Base-by-base conservation (phyloP, 768 basidiomycete species). In the Heimioporus sp. region DNA sequence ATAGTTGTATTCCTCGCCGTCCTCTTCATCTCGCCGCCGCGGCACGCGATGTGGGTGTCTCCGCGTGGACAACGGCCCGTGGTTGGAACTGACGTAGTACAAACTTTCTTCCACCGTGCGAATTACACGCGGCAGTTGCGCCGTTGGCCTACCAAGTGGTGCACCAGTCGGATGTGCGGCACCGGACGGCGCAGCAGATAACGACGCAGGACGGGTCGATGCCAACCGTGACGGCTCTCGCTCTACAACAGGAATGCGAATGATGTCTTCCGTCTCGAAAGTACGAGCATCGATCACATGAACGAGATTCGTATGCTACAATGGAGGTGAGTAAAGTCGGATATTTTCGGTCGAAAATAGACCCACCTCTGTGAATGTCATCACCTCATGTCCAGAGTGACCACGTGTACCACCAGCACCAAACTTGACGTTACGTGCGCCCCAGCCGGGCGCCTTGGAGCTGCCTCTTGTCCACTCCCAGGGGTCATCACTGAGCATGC, bases 311-410 rank as follows among this genome's bases (percentile, higher is more conserved):
- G 90, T 89, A 65, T 96, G 92, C 90, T 94, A 58, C 19, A 16
- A 43, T 30, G 50, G 43, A 44, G 12, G 54, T 67, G 20, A 60
- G 45, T 11, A 44, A 52, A 48, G 19, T 32, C 4, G 16, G 10
- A 31, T 43, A 28, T 44, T 19, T 16, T 48, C 32, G 5, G 34
- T 10, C n/a, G 24, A 2, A 3, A 53, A 24, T 15, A 48, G 9
- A 53, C 81, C 49, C 55, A 92, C 92, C 83, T 95, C 93, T 15
- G 93, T 92, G 70, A 94, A 97, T 0, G 83, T 85, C 81, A 96
- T 81, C 1, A 94, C 67, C 68, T 96, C 94, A 54, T 81, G 79
- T 21, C 82, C 80, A 41, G 71, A 62, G 13, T 70, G 69, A 53
- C 72, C 76, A 47, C 69, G 67, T 20, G 72, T 65, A 19, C 82